Base-by-base conservation (phyloP, 2,329 filamentous ascomycete genomes). In the Colletotrichum cuscutae region DNA sequence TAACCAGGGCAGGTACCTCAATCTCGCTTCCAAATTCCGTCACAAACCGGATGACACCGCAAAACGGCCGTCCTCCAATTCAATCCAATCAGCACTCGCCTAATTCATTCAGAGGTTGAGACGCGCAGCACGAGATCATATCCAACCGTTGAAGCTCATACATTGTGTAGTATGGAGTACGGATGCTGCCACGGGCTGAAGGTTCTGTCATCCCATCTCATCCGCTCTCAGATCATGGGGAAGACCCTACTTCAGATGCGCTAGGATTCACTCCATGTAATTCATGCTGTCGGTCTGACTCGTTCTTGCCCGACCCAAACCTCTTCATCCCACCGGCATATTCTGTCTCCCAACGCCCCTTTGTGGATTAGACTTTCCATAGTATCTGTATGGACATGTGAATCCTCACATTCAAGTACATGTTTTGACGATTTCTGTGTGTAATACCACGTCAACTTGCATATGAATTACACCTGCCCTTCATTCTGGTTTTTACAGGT, bases 181-280 rank as follows among this genome's bases (percentile, higher is more conserved):
- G 24, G 12, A 15, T 12, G 11, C 52, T 26, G 24, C 5, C 52
- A 26, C 37, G 12, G 24, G 4, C 26, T 28, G n/a, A 63, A 61
- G 66, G 49, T 72, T 72, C 65, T 46, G 65, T 32, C 69, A 72
- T 72, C 69, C 26, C 30, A 72, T 63, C 30, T 52, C 9, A 49
- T n/a, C 19, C 19, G 15, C 15, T 3, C 19, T n/a, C 19, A n/a
- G 35, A 30, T 19, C 11, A 4, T 35, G 46, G 46, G 22, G 26
- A 66, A 26, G 22, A 22, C 11, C 11, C 28, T 56, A 15, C 30
- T 15, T 46, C 30, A 28, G 32, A 4, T 28, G 15, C 13, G 28
- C 15, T 12, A 46, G 22, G 15, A 9, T 24, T 15, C 30, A 37
- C 30, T n/a, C 15, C 42, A 9, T 49, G 19, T n/a, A 42, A 42